These are phyloP conservation scores for Cercospora brassicicola DNA, from an alignment of 2,329 filamentous ascomycete species.

Conservation along the genomic window DNA sequence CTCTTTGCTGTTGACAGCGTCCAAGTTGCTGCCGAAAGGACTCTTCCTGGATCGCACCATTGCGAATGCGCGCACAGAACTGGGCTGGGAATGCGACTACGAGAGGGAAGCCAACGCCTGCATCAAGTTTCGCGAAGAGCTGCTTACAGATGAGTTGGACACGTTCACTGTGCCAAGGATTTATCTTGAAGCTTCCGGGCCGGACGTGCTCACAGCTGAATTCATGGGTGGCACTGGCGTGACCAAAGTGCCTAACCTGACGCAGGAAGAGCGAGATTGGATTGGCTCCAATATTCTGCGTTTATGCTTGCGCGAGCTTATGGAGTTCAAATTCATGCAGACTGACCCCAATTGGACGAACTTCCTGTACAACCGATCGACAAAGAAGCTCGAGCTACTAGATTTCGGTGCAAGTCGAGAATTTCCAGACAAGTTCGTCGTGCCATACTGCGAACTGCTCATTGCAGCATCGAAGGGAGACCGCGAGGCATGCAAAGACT, in stretches of 20 bases:
- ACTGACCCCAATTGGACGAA: conserved; percentile 99
- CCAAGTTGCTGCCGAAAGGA: conserved; percentile 83
- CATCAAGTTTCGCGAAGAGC: conserved; percentile 65
- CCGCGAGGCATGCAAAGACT: conserved; percentile 33
- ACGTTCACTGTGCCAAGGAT: conserved; percentile 79
- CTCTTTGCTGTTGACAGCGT: conserved; percentile 84
- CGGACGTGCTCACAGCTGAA: conserved; percentile 88
- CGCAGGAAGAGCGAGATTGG: conserved; percentile 86
- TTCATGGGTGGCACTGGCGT: conserved; percentile 84
- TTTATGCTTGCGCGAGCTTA: conserved; percentile 87
- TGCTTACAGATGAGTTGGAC: conserved; percentile 72
- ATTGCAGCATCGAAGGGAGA: conserved; percentile 68
- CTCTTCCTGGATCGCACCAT: conserved; percentile 97
- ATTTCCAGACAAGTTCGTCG: conserved; percentile 76
- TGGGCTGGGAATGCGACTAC: conserved; percentile 98
- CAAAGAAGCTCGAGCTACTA: conserved; percentile 75
- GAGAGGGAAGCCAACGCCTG: conserved; percentile 81
- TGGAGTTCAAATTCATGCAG: conserved; percentile 97
- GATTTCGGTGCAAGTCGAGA: conserved; percentile 94
- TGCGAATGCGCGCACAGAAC: conserved; percentile 84
- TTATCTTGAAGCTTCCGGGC: conserved; percentile 75
- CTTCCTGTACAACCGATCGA: conserved; percentile 80
- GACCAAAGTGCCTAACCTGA: conserved; percentile 71
- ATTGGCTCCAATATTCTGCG: conserved; percentile 92
- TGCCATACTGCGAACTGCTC: conserved; percentile 75